Conservation (phyloP, 352 stramenopile genomes). For the Globisporangium abappressorium region DNA sequence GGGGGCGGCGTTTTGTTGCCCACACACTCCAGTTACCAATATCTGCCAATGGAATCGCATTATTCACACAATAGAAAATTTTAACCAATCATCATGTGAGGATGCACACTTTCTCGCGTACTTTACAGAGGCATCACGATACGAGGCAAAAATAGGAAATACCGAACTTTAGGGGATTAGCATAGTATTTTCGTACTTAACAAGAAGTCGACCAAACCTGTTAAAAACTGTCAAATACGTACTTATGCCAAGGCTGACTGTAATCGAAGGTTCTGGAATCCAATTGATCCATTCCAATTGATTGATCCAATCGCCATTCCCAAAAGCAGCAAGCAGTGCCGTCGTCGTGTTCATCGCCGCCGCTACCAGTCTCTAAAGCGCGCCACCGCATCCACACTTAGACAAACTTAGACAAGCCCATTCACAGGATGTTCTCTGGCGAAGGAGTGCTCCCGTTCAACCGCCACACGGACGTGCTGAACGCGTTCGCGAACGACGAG, state of each 20-base stretch:
- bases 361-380: neutral
- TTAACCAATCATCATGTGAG: neutral
- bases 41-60: constrained; percentile 2
- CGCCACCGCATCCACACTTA: neutral
- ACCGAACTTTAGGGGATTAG: too few relatives aligned
- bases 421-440: constrained; percentile 49
- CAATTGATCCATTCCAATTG: neutral
- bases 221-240: neutral
- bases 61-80: neutral
- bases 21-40: constrained; percentile 15
- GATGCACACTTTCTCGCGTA: constrained; percentile 16
- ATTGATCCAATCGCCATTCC: neutral
- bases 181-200: too few relatives aligned
- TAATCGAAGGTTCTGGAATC: constrained; percentile 20
- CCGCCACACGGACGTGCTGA: constrained; percentile 80
- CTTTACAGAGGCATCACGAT: constrained; percentile 14
- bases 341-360: neutral
- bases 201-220: too few relatives aligned
- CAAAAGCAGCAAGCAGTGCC: neutral
- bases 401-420: neutral
- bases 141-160: neutral
- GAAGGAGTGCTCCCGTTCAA: constrained; percentile 66
- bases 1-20: constrained; percentile 14
- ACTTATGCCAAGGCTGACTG: constrained; percentile 1
- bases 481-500: constrained; percentile 44